Evolutionary conservation across 352 stramenopile genomes (phyloP), one percentile per base, ranked within the genome.

Genomic region (Pythium sukuiense): DNA sequence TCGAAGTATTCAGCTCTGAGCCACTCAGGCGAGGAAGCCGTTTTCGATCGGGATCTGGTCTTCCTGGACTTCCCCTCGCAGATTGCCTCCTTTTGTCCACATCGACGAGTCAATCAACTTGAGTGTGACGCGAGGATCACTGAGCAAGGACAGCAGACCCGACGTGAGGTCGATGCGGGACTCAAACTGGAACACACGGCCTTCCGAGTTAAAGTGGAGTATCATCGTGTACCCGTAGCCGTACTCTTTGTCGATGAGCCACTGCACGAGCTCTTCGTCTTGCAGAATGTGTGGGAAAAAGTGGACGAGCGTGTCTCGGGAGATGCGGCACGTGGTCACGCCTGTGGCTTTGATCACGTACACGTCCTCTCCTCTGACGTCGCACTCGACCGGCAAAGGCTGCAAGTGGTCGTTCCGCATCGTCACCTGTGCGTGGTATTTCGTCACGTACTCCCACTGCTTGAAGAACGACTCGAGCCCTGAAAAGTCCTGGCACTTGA

Each of bases 121-220:
- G 20, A 79, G 24, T 14, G 77, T 77, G 32, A 59, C 43, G 13
- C 70, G 48, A 1, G 71, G 77, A 33, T 82, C 71, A 18, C 76
- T 69, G 2, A 83, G 59, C 48, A 83, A 30, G 0, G 69, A 52
- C 8, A 82, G 58, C 20, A 86, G 65, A 43, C 66, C 65, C 14
- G 75, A 76, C 18, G 65, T 72, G 57, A 83, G 59, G 45, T 86
- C 77, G 20, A 83, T 69, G 0, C 58, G 61, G 2, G 71, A 81
- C 63, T 86, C 77, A 33, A 82, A 73, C 63, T 83, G 73, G 65
- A 81, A 86, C 27, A 86, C 71, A 1, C 50, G 33, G 1, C 76
- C 76, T 4, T 72, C 35, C 2, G 48, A 41, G 59, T 77, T 80
- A 27, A 86, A 50, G 60, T 83, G 68, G 5, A 71, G 61, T 33